Base-by-base conservation (phyloP, 257 asterid species). In the Capsicum rhomboideum region DNA sequence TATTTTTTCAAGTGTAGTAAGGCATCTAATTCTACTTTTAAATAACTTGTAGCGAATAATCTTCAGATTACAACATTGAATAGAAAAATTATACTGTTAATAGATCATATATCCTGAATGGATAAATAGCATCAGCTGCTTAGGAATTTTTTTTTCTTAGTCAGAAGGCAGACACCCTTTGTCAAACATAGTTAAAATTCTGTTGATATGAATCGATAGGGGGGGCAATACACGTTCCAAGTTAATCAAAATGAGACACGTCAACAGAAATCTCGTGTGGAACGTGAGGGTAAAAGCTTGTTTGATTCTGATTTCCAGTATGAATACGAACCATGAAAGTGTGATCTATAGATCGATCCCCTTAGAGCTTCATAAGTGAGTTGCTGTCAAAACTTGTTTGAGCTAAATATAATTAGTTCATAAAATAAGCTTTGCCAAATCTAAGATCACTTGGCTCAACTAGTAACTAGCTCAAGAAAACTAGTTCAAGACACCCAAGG, bases 11-110 rank as follows among this genome's bases (percentile, higher is more conserved):
- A 64, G 72, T 64, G 72, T 28, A 29, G n/a, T 1, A 4, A 64
- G 44, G 82, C 82, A 77, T 77, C 82, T 77, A 77, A 77, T 77
- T 53, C 82, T 50, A 52, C 37, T 77, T 77, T 77, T 10, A 77
- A 23, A 26, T 44, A 77, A 26, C 64, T 77, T 77, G 28, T 77
- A 77, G 82, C 20, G 28, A 16, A 77, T 46, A 77, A 77, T 77
- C 82, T 77, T 50, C 10, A 50, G 17, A 50, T 77, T 50, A 50
- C 14, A 77, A 28, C 82, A 77, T 77, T 50, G 44, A 50, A 26
- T 44, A 50, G 7, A 26, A 28, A 50, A 14, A 75, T 9, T 26
- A 10, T 77, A 77, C 6, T 26, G 59, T 28, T 17, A 50, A 75
- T 75, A 26, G 26, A 50, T 49, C 81, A 77, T 50, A 75, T 77